Evolutionary conservation across 768 basidiomycete genomes (phyloP).

Genomic region (Pleurotus ostreatus): DNA sequence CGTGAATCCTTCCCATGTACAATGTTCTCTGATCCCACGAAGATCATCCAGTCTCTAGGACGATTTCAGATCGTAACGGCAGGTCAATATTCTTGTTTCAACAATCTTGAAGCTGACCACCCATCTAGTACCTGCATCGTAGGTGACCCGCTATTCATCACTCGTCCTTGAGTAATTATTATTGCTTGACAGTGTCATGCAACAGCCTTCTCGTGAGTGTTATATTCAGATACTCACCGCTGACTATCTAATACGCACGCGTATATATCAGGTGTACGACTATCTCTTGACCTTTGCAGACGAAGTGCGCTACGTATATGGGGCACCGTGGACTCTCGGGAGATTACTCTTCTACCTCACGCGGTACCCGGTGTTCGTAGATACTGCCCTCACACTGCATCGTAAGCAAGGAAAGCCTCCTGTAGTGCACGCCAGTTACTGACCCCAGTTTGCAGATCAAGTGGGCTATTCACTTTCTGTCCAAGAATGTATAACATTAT

Average conservation of each 20-base stretch:
- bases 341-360: conserved; percentile 7
- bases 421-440: not conserved
- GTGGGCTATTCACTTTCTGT: conserved; percentile 2
- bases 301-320: conserved; percentile 15
- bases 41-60: conserved; percentile 2
- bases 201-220: not conserved
- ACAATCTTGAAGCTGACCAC: too few species aligned
- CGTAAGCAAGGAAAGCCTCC: not conserved
- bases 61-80: not conserved
- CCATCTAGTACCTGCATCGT: conserved; percentile 1
- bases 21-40: not conserved
- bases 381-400: conserved; percentile 4
- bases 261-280: conserved; percentile 15
- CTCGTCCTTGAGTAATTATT: not conserved
- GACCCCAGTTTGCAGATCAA: conserved; percentile 10
- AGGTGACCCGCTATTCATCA: not conserved
- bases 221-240: not conserved
- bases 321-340: conserved; percentile 10
- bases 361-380: not conserved
- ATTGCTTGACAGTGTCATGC: not conserved
- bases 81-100: not conserved
- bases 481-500: not conserved
- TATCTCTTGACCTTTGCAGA: conserved; percentile 16
- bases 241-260: not conserved
- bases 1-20: not conserved